A percentile compares a stretch with the other conserved stretches of the same genome.
These are phyloP conservation scores for Penicillium corylophilum DNA, from an alignment of 2,329 filamentous ascomycete species.

Conservation along the genomic window DNA sequence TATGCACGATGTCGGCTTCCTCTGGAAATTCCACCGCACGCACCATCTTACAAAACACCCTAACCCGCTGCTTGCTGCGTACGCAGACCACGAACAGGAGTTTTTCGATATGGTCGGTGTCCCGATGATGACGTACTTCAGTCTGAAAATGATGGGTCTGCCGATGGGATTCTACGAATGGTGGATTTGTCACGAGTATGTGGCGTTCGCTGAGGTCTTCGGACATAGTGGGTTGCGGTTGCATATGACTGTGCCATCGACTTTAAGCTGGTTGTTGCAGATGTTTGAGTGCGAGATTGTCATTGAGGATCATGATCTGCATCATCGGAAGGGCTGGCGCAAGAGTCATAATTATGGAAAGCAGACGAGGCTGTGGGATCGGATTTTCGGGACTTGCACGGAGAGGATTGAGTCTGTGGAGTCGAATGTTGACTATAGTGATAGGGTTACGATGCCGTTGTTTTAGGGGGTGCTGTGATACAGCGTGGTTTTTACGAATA, in stretches of 20 bases:
- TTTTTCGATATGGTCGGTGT: constrained; percentile 46
- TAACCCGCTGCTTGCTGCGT: constrained; percentile 43
- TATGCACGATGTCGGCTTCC: constrained; percentile 42
- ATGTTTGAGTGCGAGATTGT: constrained; percentile 40
- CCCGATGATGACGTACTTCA: constrained; percentile 41
- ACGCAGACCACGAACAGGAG: constrained; percentile 47
- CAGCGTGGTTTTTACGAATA: too few species aligned
- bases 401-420: constrained; percentile 39
- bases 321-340: constrained; percentile 42
- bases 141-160: constrained; percentile 37
- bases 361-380: constrained; percentile 38
- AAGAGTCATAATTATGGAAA: constrained; percentile 41
- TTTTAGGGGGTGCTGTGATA: constrained; percentile 11
- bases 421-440: constrained; percentile 36
- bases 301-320: constrained; percentile 46
- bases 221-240: constrained; percentile 31
- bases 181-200: constrained; percentile 49
- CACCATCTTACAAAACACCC: constrained; percentile 50
- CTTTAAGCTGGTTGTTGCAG: constrained; percentile 37
- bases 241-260: constrained; percentile 36
- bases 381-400: constrained; percentile 36
- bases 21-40: constrained; percentile 48
- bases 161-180: constrained; percentile 51
- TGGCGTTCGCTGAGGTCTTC: constrained; percentile 38
- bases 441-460: constrained; percentile 32